Base-by-base conservation (phyloP, 2,329 filamentous ascomycete species). In the Aspergillus chevalieri region DNA sequence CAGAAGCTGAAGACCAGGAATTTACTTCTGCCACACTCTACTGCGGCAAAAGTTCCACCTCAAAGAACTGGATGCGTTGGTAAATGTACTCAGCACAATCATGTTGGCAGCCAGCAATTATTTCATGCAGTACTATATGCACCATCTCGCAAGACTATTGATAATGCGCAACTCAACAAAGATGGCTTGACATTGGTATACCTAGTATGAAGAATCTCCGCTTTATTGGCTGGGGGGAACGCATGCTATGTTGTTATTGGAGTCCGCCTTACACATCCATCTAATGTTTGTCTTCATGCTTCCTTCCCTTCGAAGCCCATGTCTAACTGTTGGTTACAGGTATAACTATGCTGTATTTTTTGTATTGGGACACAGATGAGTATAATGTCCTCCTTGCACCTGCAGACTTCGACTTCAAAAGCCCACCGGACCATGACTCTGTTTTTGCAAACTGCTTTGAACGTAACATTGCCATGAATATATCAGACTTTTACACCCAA, bases 51-150 rank as follows among this genome's bases (percentile, higher is more conserved):
- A 21, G 43, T 26, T 33, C 39, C 41, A 28, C 52, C 8, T 14
- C 51, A 4, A 44, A 47, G 19, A 10, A 24, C 9, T 60, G 52
- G 53, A 28, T 47, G 6, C 47, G 46, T 49, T 71, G 2, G 74
- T 80, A 57, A 80, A 80, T 60, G 51, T 68, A 0, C 59, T 78
- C 22, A 70, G 72, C 26, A 78, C 75, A 0, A 47, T 70, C 0
- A 50, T 79, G 14, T 65, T 79, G 0, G 67, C 68, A 2, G 74
- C 74, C 2, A 75, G 72, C 43, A 78, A 78, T 55, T 78, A 77
- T 51, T 72, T 68, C 47, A 79, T 79, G 74, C 79, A 82, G 52
- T 66, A 73, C 60, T 82, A 2, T 70, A 65, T 14, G 71, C 78
- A 1, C 79, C 79, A 0, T 79, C 73, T 0, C 62, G 79, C 24